phyloP scores from a whole-genome alignment of 306 rosid species.

The Vicia sativa region DNA sequence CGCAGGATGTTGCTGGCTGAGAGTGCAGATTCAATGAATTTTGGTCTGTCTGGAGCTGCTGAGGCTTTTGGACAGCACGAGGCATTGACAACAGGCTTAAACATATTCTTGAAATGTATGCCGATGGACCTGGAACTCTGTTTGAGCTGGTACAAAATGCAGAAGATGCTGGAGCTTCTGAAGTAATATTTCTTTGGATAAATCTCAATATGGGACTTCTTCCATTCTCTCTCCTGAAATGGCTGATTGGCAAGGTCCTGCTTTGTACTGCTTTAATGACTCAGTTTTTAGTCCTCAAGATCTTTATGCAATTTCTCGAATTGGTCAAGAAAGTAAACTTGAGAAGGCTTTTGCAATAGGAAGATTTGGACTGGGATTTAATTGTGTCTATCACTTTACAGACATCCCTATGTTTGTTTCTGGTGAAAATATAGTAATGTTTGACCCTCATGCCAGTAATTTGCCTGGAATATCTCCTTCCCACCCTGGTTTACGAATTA shows the following conservation, averaged over 20 bases:
- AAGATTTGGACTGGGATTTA: slow-evolving; percentile 97
- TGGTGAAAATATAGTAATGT: slow-evolving; percentile 93
- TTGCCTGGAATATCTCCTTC: slow-evolving; percentile 99
- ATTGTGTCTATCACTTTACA: slow-evolving; percentile 97
- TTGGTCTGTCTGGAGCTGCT: slow-evolving; percentile 92
- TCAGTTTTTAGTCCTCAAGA: slow-evolving; percentile 93
- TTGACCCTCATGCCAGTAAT: slow-evolving; percentile 93
- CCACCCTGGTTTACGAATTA: slow-evolving; percentile 93
- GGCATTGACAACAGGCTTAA: slow-evolving; percentile 97
- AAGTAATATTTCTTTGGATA: slow-evolving; percentile 91
- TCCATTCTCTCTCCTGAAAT: slow-evolving; percentile 98
- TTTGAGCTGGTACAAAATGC: slow-evolving; percentile 97
- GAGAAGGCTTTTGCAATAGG: slow-evolving; percentile 98
- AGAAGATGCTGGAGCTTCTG: slow-evolving; percentile 98
- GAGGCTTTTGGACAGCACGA: slow-evolving; percentile 99
- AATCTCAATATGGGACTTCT: slow-evolving; percentile 92
- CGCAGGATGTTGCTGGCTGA: slow-evolving; percentile 91
- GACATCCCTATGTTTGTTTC: slow-evolving; percentile 95
- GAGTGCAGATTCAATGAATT: slow-evolving; percentile 97
- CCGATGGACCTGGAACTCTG: slow-evolving; percentile 96
- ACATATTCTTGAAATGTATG: slow-evolving; percentile 99
- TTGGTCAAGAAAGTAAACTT: slow-evolving; percentile 98
- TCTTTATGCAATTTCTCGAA: slow-evolving; percentile 99
- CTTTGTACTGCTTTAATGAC: slow-evolving; percentile 88
- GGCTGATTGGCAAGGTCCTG: slow-evolving; percentile 99